A percentile compares a stretch with the other conserved stretches of the same genome.
phyloP scores from a whole-genome alignment of 2,329 filamentous ascomycete species.

The Anthostomella pinea region DNA sequence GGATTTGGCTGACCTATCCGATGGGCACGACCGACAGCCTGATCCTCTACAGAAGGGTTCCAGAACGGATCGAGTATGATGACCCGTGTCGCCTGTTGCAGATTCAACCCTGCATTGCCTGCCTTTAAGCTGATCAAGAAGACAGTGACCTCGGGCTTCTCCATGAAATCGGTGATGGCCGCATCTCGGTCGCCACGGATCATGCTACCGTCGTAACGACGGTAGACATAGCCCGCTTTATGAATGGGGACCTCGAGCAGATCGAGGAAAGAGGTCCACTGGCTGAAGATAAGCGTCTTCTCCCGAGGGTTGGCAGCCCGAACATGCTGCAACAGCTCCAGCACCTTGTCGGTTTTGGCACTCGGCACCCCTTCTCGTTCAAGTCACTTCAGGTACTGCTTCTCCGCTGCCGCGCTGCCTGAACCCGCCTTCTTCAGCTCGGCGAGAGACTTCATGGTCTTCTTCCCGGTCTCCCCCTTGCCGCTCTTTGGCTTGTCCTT shows the following conservation, averaged over 20 bases:
- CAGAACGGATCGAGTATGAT: constrained; percentile 76
- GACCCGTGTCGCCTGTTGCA: constrained; percentile 67
- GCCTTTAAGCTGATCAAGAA: constrained; percentile 74
- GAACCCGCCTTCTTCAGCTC: constrained; percentile 24
- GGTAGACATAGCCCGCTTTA: constrained; percentile 24
- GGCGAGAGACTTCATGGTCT: constrained; percentile 23
- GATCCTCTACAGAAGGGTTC: constrained; percentile 76
- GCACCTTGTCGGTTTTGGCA: constrained; percentile 30
- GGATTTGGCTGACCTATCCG: constrained; percentile 66
- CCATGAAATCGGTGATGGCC: constrained; percentile 28
- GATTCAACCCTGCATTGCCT: constrained; percentile 71
- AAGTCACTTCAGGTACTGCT: constrained; percentile 24
- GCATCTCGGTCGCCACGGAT: constrained; percentile 17
- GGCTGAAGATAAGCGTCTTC: constrained; percentile 33
- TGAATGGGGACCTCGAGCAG: constrained; percentile 31
- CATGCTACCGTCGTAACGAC: constrained; percentile 33
- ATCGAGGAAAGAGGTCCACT: constrained; percentile 35
- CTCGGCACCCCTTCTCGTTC: constrained; percentile 28
- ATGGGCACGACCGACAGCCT: constrained; percentile 75
- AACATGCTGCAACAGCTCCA: constrained; percentile 28
- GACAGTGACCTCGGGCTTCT: constrained; percentile 34
- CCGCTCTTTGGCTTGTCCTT: constrained; percentile 11
- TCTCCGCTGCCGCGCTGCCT: constrained; percentile 23
- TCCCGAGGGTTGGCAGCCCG: constrained; percentile 22
- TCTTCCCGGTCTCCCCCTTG: constrained; percentile 10